Base-by-base conservation (phyloP, 2,329 filamentous ascomycete genomes). In the Endocalyx cinctus region DNA sequence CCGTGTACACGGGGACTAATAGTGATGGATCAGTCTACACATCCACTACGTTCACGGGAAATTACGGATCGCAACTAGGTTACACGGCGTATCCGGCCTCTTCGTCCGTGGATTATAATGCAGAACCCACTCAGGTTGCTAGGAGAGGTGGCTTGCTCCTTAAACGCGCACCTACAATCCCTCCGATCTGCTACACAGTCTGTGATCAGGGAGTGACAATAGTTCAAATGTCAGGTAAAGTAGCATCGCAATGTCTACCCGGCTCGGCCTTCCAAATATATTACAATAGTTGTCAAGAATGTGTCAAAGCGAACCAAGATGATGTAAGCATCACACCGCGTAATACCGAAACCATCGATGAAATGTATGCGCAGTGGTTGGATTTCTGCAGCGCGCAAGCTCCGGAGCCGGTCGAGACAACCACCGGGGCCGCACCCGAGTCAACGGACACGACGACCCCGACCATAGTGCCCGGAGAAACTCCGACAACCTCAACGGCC, bases 161-260 rank as follows among this genome's bases (percentile, higher is more conserved):
- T 12, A 70, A 70, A 48, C 64, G 69, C 20, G 67, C 58, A 22
- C 44, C 43, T 3, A 59, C 59, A 1, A 26, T 62, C 0, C 75
- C 77, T 0, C 33, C 63, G 0, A 27, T 60, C 4, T 84, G 80
- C 53, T 82, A 55, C 41, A 57, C 56, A 5, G 28, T 47, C 1
- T 84, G 80, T 52, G 70, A 79, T 41, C 60, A 65, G 18, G 66
- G 66, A 12, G 63, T 54, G 20, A 27, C 65, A 3, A 69, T 73
- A 43, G 73, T 61, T 0, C 60, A 72, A 35, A 43, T 38, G 0
- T 41, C 60, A 2, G 79, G 79, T 17, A 75, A 77, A 47, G 53
- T 50, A 0, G 39, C 59, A 0, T 43, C 28, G 0, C 64, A 82
- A 1, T 82, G 79, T 49, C 43, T 33, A 0, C 0, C 31, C 0